phyloP scores from a whole-genome alignment of 129 eudicot genomes.

The Lactuca saligna region DNA sequence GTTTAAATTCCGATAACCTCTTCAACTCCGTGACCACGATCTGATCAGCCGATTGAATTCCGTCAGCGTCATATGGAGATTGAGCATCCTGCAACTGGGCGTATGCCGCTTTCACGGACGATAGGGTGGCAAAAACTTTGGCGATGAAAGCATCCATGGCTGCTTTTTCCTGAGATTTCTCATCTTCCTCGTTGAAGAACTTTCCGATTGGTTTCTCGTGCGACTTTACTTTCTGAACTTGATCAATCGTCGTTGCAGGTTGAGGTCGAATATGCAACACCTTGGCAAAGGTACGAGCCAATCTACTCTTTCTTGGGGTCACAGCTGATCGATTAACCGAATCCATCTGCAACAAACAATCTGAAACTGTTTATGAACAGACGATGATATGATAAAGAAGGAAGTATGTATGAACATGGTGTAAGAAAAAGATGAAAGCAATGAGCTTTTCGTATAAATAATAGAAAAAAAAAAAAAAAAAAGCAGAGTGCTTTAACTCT shows the following conservation, averaged over 20 bases:
- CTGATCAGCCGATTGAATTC: slow-evolving; percentile 78
- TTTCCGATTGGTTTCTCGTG: slow-evolving; percentile 21
- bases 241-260: slow-evolving; percentile 39
- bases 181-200: slow-evolving; percentile 33
- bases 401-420: slow-evolving; percentile 36
- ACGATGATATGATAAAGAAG: slow-evolving; percentile 12
- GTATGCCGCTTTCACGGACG: slow-evolving; percentile 77
- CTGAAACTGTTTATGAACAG: slow-evolving; percentile 5
- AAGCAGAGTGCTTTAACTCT: slow-evolving; percentile 48
- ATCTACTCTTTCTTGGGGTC: slow-evolving; percentile 52
- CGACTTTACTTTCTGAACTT: slow-evolving; percentile 29
- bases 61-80: slow-evolving; percentile 71
- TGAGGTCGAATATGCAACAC: slow-evolving; percentile 71
- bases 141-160: slow-evolving; percentile 66
- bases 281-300: slow-evolving; percentile 72
- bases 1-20: slow-evolving; percentile 66
- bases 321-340: slow-evolving; percentile 34
- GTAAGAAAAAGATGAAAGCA: slow-evolving; percentile 36
- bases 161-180: slow-evolving; percentile 29
- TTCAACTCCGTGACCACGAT: slow-evolving; percentile 62
- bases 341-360: slow-evolving; percentile 67
- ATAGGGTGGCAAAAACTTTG: slow-evolving; percentile 61
- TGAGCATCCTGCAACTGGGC: slow-evolving; percentile 71
- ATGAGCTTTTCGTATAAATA: not conserved
- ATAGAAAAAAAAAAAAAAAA: slow-evolving; percentile 25